A percentile compares a stretch with the other conserved stretches of the same genome.
These are phyloP conservation scores for Pholiota microspora DNA, from an alignment of 768 basidiomycete genomes.

Conservation along the genomic window DNA sequence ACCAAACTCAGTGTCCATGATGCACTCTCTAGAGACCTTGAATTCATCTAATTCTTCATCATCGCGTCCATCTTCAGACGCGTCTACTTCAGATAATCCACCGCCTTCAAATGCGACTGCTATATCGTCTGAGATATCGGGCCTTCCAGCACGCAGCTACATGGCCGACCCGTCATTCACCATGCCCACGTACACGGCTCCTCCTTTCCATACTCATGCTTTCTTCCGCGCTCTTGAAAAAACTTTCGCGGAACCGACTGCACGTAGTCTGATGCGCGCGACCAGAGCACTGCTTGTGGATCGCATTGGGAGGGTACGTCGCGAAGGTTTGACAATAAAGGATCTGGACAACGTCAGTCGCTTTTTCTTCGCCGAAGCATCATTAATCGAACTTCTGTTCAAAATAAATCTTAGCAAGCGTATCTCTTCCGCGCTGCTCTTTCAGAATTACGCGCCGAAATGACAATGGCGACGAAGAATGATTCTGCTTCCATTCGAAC, in stretches of 20 bases:
- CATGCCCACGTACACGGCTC: conserved; percentile 50
- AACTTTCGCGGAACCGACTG: conserved; percentile 71
- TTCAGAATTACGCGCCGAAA: conserved; percentile 85
- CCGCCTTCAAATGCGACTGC: background rate
- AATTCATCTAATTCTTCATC: conserved; percentile 10
- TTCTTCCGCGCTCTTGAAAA: conserved; percentile 72
- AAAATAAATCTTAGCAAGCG: conserved; percentile 66
- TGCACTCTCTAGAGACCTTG: conserved; percentile 21
- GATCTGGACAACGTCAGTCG: conserved; percentile 78
- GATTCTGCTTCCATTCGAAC: conserved; percentile 83
- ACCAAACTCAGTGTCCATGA: conserved; percentile 14
- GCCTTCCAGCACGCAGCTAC: conserved; percentile 17
- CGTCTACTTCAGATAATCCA: background rate
- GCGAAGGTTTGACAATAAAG: conserved; percentile 71
- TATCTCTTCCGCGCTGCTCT: conserved; percentile 94
- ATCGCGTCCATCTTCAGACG: conserved; percentile 11
- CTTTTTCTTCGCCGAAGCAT: background rate
- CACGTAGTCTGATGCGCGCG: conserved; percentile 80
- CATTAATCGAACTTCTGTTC: background rate
- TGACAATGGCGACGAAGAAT: conserved; percentile 77
- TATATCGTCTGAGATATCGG: conserved; percentile 11
- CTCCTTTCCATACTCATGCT: conserved; percentile 81
- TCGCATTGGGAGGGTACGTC: conserved; percentile 64
- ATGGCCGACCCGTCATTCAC: conserved; percentile 18
- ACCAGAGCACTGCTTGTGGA: conserved; percentile 79